A percentile compares a stretch with the other conserved stretches of the same genome.
These are phyloP conservation scores for Chlamydomonas eustigma DNA, from an alignment of 139 green algal species.

Conservation along the genomic window DNA sequence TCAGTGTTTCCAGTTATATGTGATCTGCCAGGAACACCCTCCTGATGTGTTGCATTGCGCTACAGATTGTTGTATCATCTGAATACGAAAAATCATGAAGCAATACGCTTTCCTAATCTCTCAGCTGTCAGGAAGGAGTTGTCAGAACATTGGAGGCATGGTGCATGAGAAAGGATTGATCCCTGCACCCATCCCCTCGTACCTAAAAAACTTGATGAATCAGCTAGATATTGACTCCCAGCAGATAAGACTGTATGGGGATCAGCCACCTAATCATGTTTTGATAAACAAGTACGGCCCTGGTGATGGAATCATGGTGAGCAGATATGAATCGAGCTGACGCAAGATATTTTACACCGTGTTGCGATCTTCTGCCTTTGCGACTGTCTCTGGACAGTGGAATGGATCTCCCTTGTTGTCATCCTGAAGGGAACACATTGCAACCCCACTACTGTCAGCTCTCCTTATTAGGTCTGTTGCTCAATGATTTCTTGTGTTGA, in stretches of 20 bases:
- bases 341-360: too few species aligned
- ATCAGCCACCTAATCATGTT: conserved; percentile 54
- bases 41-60: background rate
- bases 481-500: too few species aligned
- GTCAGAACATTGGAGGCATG: conserved; percentile 57
- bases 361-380: too few species aligned
- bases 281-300: conserved; percentile 62
- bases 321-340: too few species aligned
- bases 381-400: too few species aligned
- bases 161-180: conserved; percentile 62
- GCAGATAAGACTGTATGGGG: conserved; percentile 29
- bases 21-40: too few species aligned
- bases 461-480: background rate
- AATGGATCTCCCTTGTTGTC: too few species aligned
- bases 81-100: background rate
- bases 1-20: too few species aligned
- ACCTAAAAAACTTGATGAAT: conserved; percentile 36
- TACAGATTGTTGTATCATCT: background rate
- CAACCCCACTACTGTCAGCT: background rate
- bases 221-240: conserved; percentile 27
- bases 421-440: background rate
- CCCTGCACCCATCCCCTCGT: conserved; percentile 45
- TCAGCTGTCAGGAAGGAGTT: conserved; percentile 50
- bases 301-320: conserved; percentile 62
- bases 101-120: background rate